Evolutionary conservation across 2,329 filamentous ascomycete species (phyloP).

Genomic region (Nemania sp.): DNA sequence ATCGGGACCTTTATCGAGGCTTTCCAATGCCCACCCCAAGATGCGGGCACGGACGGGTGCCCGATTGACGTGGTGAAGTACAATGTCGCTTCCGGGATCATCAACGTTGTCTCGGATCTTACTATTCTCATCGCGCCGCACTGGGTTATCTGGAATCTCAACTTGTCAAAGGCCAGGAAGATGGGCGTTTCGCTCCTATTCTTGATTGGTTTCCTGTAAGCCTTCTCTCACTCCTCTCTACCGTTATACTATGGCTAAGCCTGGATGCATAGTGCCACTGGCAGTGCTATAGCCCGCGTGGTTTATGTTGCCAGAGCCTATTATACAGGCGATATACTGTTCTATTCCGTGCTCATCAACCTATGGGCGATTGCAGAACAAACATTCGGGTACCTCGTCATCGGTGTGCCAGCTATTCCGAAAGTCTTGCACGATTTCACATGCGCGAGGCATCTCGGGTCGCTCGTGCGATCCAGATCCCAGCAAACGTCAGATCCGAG

Average conservation of each 20-base stretch:
- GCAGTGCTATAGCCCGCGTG: conserved; percentile 23
- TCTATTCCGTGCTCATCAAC: conserved; percentile 19
- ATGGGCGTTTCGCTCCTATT: conserved; percentile 27
- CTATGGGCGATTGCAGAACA: conserved; percentile 28
- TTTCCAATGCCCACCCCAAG: conserved; percentile 26
- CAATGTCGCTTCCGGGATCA: conserved; percentile 24
- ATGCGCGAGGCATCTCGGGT: conserved; percentile 15
- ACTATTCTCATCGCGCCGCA: conserved; percentile 27
- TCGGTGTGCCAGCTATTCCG: conserved; percentile 24
- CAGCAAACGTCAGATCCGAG: background rate
- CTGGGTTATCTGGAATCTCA: conserved; percentile 30
- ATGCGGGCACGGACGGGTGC: conserved; percentile 14
- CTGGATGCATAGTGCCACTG: conserved; percentile 17
- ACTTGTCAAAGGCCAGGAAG: conserved; percentile 19
- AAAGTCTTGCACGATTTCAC: conserved; percentile 19
- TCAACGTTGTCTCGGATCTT: conserved; percentile 28
- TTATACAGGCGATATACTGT: conserved; percentile 19
- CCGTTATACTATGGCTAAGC: background rate
- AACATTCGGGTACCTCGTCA: conserved; percentile 28
- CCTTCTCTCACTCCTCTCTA: background rate
- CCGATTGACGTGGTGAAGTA: conserved; percentile 24
- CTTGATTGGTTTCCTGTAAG: conserved; percentile 26
- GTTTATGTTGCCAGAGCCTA: conserved; percentile 16
- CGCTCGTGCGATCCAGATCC: conserved; percentile 16
- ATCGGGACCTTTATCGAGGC: conserved; percentile 27